Evolutionary conservation across 306 rosid genomes (phyloP), one percentile per base, ranked within the genome.

Genomic region (Glycine tomentella): DNA sequence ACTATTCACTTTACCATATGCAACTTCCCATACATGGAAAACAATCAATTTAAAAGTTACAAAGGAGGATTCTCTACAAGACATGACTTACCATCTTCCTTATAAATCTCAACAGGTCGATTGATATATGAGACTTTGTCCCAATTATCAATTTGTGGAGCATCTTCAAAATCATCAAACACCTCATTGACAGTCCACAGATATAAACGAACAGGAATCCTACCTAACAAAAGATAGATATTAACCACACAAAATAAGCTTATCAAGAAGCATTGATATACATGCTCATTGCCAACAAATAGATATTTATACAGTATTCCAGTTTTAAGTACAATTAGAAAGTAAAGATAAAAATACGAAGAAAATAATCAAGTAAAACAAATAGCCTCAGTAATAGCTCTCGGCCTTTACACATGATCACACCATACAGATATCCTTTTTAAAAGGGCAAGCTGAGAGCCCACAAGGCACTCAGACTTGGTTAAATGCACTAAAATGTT

Each of bases 171-270:
- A 84, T 92, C 92, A 64, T 86, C 93, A 83, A 92, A 83, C 49
- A 88, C 96, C 61, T 90, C 90, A 59, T 51, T 78, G 51, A 88
- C 89, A 76, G 82, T 84, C 94, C 98, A 86, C 5, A 81, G 70
- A 81, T 93, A 92, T 79, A 96, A 90, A 59, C 98, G 96, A 85
- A 93, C 91, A 34, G 99, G 97, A 80, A 93, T 74, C 82, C 95
- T 90, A 72, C 91, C 99, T 96, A 76, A 75, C 57, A 84, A 82
- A 56, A 49, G 62, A 66, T 14, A 69, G 8, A 70, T 20, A 72
- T 69, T 20, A 80, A 58, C 84, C 72, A 62, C 76, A 80, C 80
- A 57, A 13, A 67, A 4, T 40, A 15, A 74, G 79, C 82, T 78
- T 34, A 16, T 40, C 36, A 17, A 8, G 64, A 72, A 53, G 44